Evolutionary conservation across 179 eudicot genomes (phyloP), one percentile per base, ranked within the genome.

Genomic region (Silene noctiflora): DNA sequence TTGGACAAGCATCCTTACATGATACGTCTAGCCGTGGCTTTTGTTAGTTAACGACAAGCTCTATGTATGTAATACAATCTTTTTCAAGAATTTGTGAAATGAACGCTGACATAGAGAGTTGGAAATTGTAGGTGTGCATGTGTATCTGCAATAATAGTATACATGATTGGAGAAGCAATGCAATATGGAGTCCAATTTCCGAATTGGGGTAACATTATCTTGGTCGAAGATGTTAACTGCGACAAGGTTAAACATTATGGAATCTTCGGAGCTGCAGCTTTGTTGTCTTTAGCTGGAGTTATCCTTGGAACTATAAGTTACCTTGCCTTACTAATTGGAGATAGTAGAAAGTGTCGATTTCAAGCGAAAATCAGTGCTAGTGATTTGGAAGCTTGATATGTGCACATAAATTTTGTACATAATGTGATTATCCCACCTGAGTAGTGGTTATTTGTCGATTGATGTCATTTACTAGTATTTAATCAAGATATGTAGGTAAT

Each of bases 291-390:
- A 19, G 22, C 22, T 53, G 76, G 79, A 51, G 64, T 65, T 24
- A 20, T 39, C 27, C 72, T 75, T 42, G 82, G 82, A 61, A 71
- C 63, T 60, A 58, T 71, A n/a, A 80, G 82, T 71, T 80, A 75
- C 46, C 24, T 75, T 5, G 58, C 72, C 48, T 69, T 75, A 5
- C 60, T 75, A 53, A 55, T 24, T 11, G 67, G 66, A 63, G 64
- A 71, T 31, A 14, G 56, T 16, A 64, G 59, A 33, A 31, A 27
- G 2, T 42, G 55, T 60, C 44, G 78, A 69, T 1, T 44, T 29
- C 71, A 48, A 29, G 55, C 48, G 7, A 31, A 70, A 35, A 20
- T 9, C 44, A 3, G 6, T 35, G 6, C 75, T 56, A 71, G 13
- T 22, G 69, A 74, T n/a, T 16, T 62, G 17, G 22, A 35, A 62